These are phyloP conservation scores for Termitomyces sp. DNA, from an alignment of 768 basidiomycete genomes.

Conservation along the genomic window DNA sequence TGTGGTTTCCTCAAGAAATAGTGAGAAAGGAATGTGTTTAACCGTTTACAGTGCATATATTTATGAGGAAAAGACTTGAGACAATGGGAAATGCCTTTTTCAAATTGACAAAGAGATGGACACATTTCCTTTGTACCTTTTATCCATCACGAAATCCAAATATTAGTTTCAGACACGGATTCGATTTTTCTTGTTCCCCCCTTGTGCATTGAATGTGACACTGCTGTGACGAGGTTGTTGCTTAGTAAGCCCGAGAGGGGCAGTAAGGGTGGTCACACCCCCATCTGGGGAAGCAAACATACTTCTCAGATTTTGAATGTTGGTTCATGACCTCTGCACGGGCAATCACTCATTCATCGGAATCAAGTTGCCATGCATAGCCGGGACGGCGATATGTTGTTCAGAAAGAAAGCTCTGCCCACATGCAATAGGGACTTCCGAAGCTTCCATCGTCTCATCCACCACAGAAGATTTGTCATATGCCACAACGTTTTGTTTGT, in stretches of 20 bases:
- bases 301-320: neutral
- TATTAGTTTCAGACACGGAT: no score
- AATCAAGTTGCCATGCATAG: neutral
- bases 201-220: neutral
- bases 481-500: neutral
- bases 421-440: neutral
- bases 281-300: neutral
- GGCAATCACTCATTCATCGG: neutral
- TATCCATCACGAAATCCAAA: neutral
- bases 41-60: no score
- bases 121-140: no score
- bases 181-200: neutral
- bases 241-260: no score
- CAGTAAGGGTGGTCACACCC: no score
- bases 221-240: neutral
- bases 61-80: no score
- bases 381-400: neutral
- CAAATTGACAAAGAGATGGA: no score
- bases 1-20: no score
- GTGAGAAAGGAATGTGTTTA: no score
- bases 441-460: neutral
- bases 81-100: no score
- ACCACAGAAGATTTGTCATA: neutral
- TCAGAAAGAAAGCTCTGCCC: neutral
- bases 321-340: neutral